phyloP scores from a whole-genome alignment of 2,329 filamentous ascomycete species.

The Paecilomyces niveus region DNA sequence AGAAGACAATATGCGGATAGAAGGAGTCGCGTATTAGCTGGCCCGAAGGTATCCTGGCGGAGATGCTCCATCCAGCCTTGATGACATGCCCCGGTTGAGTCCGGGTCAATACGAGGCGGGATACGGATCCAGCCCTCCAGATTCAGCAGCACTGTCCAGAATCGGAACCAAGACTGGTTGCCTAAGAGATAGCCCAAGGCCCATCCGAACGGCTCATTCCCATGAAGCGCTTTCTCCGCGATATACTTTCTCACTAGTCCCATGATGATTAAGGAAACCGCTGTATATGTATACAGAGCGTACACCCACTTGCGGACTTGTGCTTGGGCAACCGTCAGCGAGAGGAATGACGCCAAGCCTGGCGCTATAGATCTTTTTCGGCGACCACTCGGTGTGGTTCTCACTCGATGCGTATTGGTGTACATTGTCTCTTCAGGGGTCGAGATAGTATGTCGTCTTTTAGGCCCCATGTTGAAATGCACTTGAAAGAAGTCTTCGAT shows the following conservation, averaged over 20 bases:
- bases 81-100: constrained; percentile 35
- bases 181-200: constrained; percentile 84
- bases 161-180: constrained; percentile 64
- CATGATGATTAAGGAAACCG: constrained; percentile 60
- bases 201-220: constrained; percentile 84
- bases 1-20: constrained; percentile 66
- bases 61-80: constrained; percentile 58
- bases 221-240: constrained; percentile 56
- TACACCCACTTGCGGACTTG: constrained; percentile 74
- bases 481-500: constrained; percentile 18
- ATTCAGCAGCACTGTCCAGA: constrained; percentile 61
- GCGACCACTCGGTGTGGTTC: constrained; percentile 55
- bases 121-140: constrained; percentile 71
- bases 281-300: constrained; percentile 67
- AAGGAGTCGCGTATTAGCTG: constrained; percentile 73
- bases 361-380: constrained; percentile 59
- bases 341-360: constrained; percentile 65
- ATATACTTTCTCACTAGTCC: constrained; percentile 67
- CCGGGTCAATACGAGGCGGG: constrained; percentile 40
- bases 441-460: constrained; percentile 48
- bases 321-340: constrained; percentile 73
- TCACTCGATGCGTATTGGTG: constrained; percentile 17
- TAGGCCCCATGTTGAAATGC: constrained; percentile 8
- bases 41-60: constrained; percentile 59
- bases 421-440: constrained; percentile 26